Evolutionary conservation across 139 green algal species (phyloP), one percentile per base, ranked within the genome.

Genomic region (Chlorella sorokiniana): DNA sequence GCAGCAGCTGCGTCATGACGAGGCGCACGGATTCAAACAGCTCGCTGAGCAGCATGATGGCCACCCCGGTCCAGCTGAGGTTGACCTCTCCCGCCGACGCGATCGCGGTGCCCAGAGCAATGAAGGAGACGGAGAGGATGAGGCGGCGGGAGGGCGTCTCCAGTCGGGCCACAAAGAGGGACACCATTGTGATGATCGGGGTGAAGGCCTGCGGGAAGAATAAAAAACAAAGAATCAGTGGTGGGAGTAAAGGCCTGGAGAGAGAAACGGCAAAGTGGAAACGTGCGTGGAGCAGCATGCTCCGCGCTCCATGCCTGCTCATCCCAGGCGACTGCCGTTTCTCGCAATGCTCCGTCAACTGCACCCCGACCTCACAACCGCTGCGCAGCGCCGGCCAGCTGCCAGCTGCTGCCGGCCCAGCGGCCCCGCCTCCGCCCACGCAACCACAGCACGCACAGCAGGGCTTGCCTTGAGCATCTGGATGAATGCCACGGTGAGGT

Each of bases 1-100:
- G 89, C 72, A 98, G 89, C 65, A 91, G 88, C 85, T 96, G 94
- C 0, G 94, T 98, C 90, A 97, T 94, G 27, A 98, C 94, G 62
- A 98, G 84, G 1, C 94, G 87, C 18, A 91, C 84, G 3, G 91
- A 86, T 78, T 98, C 94, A 31, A 86, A 88, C 0, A 87, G 86
- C 77, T 97, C 94, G 18, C 83, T 91, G 0, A 78, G 61, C 4
- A 97, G 84, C 94, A 97, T 97, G 88, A 92, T 90, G 11, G 84
- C 22, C 14, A 97, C 56, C 35, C 93, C 93, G 0, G 92, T 29
- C 14, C 89, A 31, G 74, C 59, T 90, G 40, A 96, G 51, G 76
- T 94, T 91, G 72, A 95, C 78, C 54, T 90, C 89, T 9, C 94
- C 94, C 33, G 93, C 93, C 0, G 87, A 91, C 0, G 94, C 90